phyloP scores from a whole-genome alignment of 2,329 filamentous ascomycete species.

The Penicillium sclerotiorum region DNA sequence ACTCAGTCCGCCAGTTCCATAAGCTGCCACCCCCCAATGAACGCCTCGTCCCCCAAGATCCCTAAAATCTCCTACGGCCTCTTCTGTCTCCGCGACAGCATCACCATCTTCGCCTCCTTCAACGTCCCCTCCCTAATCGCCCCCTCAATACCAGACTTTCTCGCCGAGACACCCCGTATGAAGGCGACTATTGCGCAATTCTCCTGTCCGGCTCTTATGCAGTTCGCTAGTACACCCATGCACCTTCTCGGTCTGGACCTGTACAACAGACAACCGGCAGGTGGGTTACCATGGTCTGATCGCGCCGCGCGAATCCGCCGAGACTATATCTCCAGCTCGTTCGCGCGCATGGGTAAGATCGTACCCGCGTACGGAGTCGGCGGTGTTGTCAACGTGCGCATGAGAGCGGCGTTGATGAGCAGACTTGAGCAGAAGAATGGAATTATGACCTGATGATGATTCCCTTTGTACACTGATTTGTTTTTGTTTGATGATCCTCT shows the following conservation, averaged over 20 bases:
- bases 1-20: neutral
- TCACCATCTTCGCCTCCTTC: conserved; percentile 91
- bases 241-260: conserved; percentile 84
- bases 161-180: conserved; percentile 49
- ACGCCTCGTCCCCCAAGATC: conserved; percentile 51
- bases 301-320: conserved; percentile 67
- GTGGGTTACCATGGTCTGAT: conserved; percentile 55
- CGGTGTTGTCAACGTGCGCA: conserved; percentile 78
- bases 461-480: neutral
- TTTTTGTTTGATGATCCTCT: conserved; percentile 4
- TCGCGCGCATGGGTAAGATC: conserved; percentile 79
- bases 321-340: conserved; percentile 74
- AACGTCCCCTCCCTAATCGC: conserved; percentile 82
- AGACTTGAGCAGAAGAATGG: conserved; percentile 52
- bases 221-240: conserved; percentile 78
- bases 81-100: conserved; percentile 79
- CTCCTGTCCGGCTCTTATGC: conserved; percentile 74
- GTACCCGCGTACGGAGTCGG: conserved; percentile 87
- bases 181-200: conserved; percentile 74
- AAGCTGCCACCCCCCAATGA: conserved; percentile 16
- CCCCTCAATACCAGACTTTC: conserved; percentile 62
- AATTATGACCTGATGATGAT: neutral
- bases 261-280: conserved; percentile 68
- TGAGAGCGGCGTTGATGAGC: conserved; percentile 69
- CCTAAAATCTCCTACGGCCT: conserved; percentile 72